Evolutionary conservation across 2,329 filamentous ascomycete genomes (phyloP).

Genomic region (Paraphaeosphaeria sporulosa): DNA sequence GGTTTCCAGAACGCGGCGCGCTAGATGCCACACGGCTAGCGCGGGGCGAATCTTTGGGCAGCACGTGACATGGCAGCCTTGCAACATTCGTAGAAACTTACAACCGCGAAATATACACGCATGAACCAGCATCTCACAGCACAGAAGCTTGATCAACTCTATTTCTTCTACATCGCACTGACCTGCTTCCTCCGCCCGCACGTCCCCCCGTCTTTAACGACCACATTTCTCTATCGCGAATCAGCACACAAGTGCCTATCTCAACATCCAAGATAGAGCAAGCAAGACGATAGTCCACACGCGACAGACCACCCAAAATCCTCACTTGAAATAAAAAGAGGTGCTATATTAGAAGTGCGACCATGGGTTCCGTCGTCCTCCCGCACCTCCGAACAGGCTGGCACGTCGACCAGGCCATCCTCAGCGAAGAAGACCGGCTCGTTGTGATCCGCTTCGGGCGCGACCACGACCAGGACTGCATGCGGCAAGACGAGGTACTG

Average conservation of each 20-base stretch:
- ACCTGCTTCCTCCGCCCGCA: background rate
- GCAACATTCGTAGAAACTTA: background rate
- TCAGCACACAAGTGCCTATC: background rate
- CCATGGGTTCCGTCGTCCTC: conserved; percentile 85
- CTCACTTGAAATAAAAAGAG: background rate
- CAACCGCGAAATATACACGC: background rate
- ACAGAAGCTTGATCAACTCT: background rate
- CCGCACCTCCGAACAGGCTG: conserved; percentile 91
- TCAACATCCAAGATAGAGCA: background rate
- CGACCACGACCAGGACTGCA: conserved; percentile 82
- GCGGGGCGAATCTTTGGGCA: conserved; percentile 6
- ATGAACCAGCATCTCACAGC: background rate
- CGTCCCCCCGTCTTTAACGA: too few relatives aligned
- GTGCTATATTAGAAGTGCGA: background rate
- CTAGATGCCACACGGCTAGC: background rate
- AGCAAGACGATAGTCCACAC: background rate
- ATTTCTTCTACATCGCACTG: background rate
- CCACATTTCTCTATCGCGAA: too few relatives aligned
- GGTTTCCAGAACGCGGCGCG: background rate
- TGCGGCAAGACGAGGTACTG: conserved; percentile 89
- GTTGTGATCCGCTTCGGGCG: conserved; percentile 94
- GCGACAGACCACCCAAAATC: too few relatives aligned
- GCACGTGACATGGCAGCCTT: conserved; percentile 5
- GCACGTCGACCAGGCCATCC: conserved; percentile 97
- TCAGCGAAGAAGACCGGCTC: conserved; percentile 79